A percentile compares a stretch with the other conserved stretches of the same genome.
Conservation (phyloP, 2,329 filamentous ascomycete genomes). For the Dactylonectria estremocensis region DNA sequence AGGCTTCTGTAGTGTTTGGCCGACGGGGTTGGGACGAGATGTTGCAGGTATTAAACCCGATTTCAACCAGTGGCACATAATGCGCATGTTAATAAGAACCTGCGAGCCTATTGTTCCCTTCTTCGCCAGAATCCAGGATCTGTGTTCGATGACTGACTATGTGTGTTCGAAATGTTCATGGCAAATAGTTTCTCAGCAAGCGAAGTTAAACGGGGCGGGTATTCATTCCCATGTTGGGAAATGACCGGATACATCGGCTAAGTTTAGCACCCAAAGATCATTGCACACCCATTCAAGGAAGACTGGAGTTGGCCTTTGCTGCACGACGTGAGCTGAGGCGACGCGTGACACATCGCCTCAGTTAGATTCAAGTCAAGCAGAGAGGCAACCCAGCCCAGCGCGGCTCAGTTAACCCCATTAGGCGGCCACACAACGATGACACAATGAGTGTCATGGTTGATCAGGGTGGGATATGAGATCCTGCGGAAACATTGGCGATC, state of each 20-base stretch:
- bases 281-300: neutral
- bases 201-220: neutral
- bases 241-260: neutral
- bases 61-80: conserved; percentile 1
- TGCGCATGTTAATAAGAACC: neutral
- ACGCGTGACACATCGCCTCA: neutral
- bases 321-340: neutral
- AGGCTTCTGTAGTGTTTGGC: neutral
- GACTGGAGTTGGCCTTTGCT: neutral
- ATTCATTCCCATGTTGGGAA: neutral
- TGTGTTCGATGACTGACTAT: neutral
- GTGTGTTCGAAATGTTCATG: neutral
- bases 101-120: neutral
- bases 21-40: conserved; percentile 5
- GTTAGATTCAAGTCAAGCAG: conserved; percentile 6
- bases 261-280: no score
- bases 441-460: conserved; percentile 3
- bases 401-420: conserved; percentile 13
- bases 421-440: neutral
- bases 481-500: neutral
- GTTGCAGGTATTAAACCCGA: conserved; percentile 16
- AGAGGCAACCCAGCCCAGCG: neutral
- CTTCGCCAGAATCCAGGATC: neutral
- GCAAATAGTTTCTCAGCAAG: neutral
- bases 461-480: neutral